A percentile compares a stretch with the other conserved stretches of the same genome.
Evolutionary conservation across 306 rosid genomes (phyloP).

Genomic region (Rubus parviflorus): DNA sequence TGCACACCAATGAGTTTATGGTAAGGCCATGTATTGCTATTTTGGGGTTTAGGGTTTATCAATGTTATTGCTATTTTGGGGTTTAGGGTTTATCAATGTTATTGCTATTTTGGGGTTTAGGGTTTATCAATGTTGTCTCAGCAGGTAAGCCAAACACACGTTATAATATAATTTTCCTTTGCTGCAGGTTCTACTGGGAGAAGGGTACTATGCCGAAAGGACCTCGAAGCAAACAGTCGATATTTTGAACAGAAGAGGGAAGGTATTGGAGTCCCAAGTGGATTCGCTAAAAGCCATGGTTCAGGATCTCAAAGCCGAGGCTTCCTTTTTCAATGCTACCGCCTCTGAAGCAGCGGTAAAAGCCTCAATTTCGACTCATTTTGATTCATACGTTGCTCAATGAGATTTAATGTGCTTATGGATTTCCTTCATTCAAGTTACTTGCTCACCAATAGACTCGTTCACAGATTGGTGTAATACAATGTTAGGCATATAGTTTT

Average conservation of each 20-base stretch:
- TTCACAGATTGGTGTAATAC: not conserved
- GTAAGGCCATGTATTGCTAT: slow-evolving; percentile 27
- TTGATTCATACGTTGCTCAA: not conserved
- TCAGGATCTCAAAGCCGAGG: slow-evolving; percentile 61
- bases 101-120: not conserved
- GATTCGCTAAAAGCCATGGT: slow-evolving; percentile 61
- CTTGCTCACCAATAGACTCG: not conserved
- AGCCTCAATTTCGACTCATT: not conserved
- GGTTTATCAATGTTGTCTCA: not conserved
- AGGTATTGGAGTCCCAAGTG: slow-evolving; percentile 62
- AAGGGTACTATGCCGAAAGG: slow-evolving; percentile 77
- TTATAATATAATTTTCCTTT: not conserved
- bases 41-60: not conserved
- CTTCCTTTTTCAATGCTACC: slow-evolving; percentile 54
- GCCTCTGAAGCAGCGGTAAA: slow-evolving; percentile 28
- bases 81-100: not conserved
- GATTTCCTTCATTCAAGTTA: not conserved
- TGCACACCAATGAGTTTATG: slow-evolving; percentile 89
- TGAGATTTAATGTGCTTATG: not conserved
- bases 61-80: not conserved
- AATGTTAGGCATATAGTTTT: not conserved
- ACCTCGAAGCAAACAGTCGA: slow-evolving; percentile 77
- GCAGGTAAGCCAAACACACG: not conserved
- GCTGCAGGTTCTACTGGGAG: slow-evolving; percentile 82
- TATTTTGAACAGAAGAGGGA: slow-evolving; percentile 76